phyloP scores from a whole-genome alignment of 306 rosid genomes.

The Prosopis cineraria region DNA sequence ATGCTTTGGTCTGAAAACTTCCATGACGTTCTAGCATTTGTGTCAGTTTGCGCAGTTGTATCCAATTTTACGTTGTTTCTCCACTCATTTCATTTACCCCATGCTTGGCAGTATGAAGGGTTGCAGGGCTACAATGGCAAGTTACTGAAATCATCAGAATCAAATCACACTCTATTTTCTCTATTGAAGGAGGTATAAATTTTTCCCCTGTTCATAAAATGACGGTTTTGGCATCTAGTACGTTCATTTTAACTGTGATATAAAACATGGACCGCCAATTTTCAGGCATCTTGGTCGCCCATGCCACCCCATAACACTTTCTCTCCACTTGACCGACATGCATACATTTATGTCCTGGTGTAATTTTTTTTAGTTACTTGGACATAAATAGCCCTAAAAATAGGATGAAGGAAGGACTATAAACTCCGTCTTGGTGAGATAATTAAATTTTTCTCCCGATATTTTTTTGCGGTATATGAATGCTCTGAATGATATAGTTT shows the following conservation, averaged over 20 bases:
- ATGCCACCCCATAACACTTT: too few relatives aligned
- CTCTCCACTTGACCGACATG: too few relatives aligned
- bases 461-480: not conserved
- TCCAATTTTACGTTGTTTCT: not conserved
- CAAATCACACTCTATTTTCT: conserved; percentile 50
- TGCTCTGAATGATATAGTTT: not conserved
- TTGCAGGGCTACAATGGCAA: conserved; percentile 59
- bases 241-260: not conserved
- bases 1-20: not conserved
- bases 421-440: not conserved
- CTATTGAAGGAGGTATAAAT: conserved; percentile 71
- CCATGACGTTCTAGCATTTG: not conserved
- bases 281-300: too few relatives aligned
- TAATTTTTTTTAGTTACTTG: not conserved
- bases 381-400: not conserved
- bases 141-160: conserved; percentile 61
- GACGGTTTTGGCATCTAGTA: not conserved
- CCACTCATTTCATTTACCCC: conserved; percentile 7
- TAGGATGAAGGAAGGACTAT: not conserved
- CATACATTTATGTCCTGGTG: too few relatives aligned
- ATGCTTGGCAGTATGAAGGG: conserved; percentile 66
- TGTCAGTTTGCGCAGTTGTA: not conserved
- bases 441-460: not conserved
- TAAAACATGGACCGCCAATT: not conserved
- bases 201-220: not conserved